These are phyloP conservation scores for Phaeosphaeria sp. DNA, from an alignment of 2,329 filamentous ascomycete genomes.

Conservation along the genomic window DNA sequence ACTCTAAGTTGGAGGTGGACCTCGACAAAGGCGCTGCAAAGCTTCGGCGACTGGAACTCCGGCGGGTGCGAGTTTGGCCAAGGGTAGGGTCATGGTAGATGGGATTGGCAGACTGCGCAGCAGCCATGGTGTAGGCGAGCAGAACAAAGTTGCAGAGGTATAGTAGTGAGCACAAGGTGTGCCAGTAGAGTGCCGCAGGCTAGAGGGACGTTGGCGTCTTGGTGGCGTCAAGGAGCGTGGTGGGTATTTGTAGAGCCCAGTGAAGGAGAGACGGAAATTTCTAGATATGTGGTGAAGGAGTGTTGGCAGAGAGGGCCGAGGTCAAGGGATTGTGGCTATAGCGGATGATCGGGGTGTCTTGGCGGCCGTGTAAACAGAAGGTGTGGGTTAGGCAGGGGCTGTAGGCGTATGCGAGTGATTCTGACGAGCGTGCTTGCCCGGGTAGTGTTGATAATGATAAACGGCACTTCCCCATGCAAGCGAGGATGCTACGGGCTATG, in stretches of 20 bases:
- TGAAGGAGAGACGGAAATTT: conserved; percentile 14
- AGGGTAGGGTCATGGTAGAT: conserved; percentile 28
- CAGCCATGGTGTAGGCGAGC: conserved; percentile 25
- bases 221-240: conserved; percentile 20
- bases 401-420: conserved; percentile 6
- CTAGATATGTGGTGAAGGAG: conserved; percentile 14
- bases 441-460: conserved; percentile 18
- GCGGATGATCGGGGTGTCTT: conserved; percentile 32
- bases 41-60: conserved; percentile 36
- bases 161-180: conserved; percentile 2
- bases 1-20: conserved; percentile 30
- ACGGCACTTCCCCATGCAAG: conserved; percentile 24
- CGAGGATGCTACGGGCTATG: conserved; percentile 7
- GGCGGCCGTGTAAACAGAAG: conserved; percentile 25
- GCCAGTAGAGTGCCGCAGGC: conserved; percentile 4
- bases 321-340: conserved; percentile 25
- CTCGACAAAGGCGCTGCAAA: conserved; percentile 28
- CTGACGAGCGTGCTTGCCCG: conserved; percentile 1
- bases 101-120: conserved; percentile 23
- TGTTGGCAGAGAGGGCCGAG: conserved; percentile 12
- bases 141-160: conserved; percentile 8
- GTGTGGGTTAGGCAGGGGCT: conserved; percentile 30
- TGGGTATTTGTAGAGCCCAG: conserved; percentile 25
- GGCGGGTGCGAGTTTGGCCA: conserved; percentile 24
- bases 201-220: conserved; percentile 9